Percentiles rank a stretch among this genome's conserved stretches.
These are phyloP conservation scores for Mortierella sp. DNA, from an alignment of 371 early-diverging fungal genomes.

Conservation along the genomic window DNA sequence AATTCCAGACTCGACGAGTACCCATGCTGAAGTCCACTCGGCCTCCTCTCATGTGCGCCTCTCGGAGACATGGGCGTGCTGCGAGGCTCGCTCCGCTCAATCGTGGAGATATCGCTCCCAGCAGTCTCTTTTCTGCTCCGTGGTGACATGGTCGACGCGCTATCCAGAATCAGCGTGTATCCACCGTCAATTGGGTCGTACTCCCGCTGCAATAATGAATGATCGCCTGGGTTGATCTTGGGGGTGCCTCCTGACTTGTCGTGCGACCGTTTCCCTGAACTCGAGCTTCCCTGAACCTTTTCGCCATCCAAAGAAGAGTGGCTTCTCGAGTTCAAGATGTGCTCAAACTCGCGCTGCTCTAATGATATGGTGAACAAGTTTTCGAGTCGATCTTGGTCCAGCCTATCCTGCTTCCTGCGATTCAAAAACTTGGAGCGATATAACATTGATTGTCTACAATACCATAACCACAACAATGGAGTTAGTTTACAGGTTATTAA, in stretches of 20 bases:
- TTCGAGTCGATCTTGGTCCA: constrained; percentile 37
- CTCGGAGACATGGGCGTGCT: constrained; percentile 6
- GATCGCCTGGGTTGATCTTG: constrained; percentile 20
- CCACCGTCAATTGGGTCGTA: constrained; percentile 54
- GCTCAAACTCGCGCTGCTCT: constrained; percentile 42
- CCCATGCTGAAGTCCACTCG: constrained; percentile 20
- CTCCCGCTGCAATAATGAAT: constrained; percentile 28
- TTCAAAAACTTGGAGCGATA: constrained; percentile 38
- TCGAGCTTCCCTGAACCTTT: constrained; percentile 6
- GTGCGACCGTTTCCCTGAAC: constrained; percentile 8
- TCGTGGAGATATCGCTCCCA: constrained; percentile 19
- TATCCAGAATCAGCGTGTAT: constrained; percentile 42
- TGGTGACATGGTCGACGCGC: constrained; percentile 23
- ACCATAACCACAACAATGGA: neutral
- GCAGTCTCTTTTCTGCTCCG: constrained; percentile 24
- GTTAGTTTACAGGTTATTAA: neutral
- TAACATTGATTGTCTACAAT: constrained; percentile 46
- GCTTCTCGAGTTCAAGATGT: constrained; percentile 19
- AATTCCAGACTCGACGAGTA: constrained; percentile 19
- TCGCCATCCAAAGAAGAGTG: neutral
- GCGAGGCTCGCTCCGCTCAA: constrained; percentile 9
- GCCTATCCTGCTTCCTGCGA: constrained; percentile 35
- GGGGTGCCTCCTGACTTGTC: constrained; percentile 1
- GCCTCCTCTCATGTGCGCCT: constrained; percentile 3
- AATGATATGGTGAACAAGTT: constrained; percentile 33